Evolutionary conservation across 768 basidiomycete genomes (phyloP), one percentile per base, ranked within the genome.

Genomic region (Leccinum disarticulatum): DNA sequence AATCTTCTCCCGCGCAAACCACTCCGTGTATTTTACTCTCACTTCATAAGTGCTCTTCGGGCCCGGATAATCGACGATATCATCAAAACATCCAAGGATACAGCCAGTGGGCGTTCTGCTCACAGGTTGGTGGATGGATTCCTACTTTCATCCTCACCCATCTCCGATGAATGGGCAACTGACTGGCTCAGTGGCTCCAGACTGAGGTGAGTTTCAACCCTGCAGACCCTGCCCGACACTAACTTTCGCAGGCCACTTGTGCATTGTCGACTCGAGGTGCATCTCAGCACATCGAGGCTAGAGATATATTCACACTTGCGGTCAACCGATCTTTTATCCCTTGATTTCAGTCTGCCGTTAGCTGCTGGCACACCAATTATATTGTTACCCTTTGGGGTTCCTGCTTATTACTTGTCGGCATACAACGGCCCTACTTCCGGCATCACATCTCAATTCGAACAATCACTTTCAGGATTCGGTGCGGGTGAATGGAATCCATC

Each of bases 341-440:
- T 91, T 6, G 58, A 62, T 59, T 51, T 59, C 33, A 51, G 51
- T 27, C 71, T 80, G 13, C 82, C 84, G 22, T 68, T 84, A 17
- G 70, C 80, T 28, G 70, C 83, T 10, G 90, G 90, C 9, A 80
- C 85, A 11, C 89, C 90, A 9, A 85, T 93, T 54, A 80, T 78
- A 10, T 77, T 93, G 4, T 78, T 92, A 19, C 91, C 91, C 5
- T 80, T 85, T 61, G 86, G 83, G 31, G 84, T 82, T 4, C 89
- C 91, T 2, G 90, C 90, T 3, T 89, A 87, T 72, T 89, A 83
- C 64, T 76, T 92, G 43, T 79, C 84, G n/a, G 72, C 77, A n/a
- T 93, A 91, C 66, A 77, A 77, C 15, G 91, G 88, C 22, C 86
- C 89, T 31, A 83, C 84, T 8, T 77, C 84, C 10, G 83, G 79